These are phyloP conservation scores for Calonectria naviculata DNA, from an alignment of 2,329 filamentous ascomycete genomes.

Conservation along the genomic window DNA sequence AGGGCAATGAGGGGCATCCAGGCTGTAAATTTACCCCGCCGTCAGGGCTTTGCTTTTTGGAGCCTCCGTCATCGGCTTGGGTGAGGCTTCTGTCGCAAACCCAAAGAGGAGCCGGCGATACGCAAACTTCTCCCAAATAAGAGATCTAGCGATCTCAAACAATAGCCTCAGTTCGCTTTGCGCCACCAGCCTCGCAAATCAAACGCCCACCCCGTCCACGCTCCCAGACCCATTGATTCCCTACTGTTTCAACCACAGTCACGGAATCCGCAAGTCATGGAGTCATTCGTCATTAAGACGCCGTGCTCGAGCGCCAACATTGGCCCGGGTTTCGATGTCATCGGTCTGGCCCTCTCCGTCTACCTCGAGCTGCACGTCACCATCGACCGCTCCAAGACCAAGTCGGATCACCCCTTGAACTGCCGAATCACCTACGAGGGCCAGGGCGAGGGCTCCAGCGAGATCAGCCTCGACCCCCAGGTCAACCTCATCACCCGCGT, in stretches of 20 bases:
- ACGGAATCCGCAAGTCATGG: conserved; percentile 65
- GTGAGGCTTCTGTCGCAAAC: not conserved
- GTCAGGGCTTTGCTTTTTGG: conserved; percentile 9
- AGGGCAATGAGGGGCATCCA: conserved; percentile 1
- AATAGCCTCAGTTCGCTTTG: conserved; percentile 29
- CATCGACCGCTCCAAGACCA: conserved; percentile 68
- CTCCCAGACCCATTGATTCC: conserved; percentile 20
- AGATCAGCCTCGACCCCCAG: conserved; percentile 86
- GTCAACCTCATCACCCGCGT: conserved; percentile 94
- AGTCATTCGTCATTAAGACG: conserved; percentile 79
- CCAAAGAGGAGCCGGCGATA: conserved; percentile 5
- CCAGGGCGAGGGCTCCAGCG: conserved; percentile 74
- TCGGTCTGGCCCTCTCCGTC: conserved; percentile 92
- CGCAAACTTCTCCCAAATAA: conserved; percentile 13
- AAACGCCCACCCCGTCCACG: not conserved
- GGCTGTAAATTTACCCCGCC: conserved; percentile 10
- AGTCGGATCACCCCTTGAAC: conserved; percentile 76
- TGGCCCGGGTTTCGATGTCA: conserved; percentile 97
- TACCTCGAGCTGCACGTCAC: conserved; percentile 92
- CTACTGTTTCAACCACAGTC: conserved; percentile 42
- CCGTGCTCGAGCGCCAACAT: conserved; percentile 98
- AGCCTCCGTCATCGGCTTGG: conserved; percentile 26
- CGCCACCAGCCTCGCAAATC: conserved; percentile 29
- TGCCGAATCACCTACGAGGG: conserved; percentile 94
- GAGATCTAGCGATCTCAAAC: not conserved